Evolutionary conservation across 2,329 filamentous ascomycete genomes (phyloP), one percentile per base, ranked within the genome.

Genomic region (Aspergillus sp.): DNA sequence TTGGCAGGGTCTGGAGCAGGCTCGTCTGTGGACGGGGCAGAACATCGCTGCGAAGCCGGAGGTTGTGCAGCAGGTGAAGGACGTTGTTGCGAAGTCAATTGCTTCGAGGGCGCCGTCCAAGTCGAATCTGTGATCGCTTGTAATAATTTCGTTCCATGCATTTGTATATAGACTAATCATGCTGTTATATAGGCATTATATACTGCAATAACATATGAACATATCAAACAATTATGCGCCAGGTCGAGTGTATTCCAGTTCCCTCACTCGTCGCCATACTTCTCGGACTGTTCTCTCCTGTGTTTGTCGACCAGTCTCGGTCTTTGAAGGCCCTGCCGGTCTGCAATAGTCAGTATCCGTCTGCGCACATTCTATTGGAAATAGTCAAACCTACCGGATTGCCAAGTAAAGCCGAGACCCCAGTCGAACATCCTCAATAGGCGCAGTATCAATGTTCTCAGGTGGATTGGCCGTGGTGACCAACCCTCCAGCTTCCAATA

Each of bases 401-500:
- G 85, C 85, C 41, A 90, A 69, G 65, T 89, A 90, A 7, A 88
- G 60, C 22, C 86, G 72, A 54, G 85, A 82, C 0, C 85, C 86
- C 9, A 90, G 65, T 44, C 74, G 75, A 1, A 79, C 80, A 7
- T 82, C 78, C 43, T 77, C 70, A 20, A 89, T 82, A 0, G 73
- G 65, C 1, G 76, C 79, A 1, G 72, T 81, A 9, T 74, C 72
- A 10, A 70, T 65, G 53, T 85, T 71, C 35, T 75, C 65, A 0
- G 85, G 85, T 2, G 85, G 84, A 56, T 88, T 88, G 0, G 85
- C 85, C 3, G 82, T 85, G 0, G 86, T 90, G 17, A 89, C 75
- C 3, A 90, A 64, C 0, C 86, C 86, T 1, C 86, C 86, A 2
- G 86, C 85, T 68, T 90, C 86, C 49, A 83, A 71, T 1, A 90